Base-by-base conservation (phyloP, 2,329 filamentous ascomycete genomes). In the Paecilomyces dactylethromorphus region DNA sequence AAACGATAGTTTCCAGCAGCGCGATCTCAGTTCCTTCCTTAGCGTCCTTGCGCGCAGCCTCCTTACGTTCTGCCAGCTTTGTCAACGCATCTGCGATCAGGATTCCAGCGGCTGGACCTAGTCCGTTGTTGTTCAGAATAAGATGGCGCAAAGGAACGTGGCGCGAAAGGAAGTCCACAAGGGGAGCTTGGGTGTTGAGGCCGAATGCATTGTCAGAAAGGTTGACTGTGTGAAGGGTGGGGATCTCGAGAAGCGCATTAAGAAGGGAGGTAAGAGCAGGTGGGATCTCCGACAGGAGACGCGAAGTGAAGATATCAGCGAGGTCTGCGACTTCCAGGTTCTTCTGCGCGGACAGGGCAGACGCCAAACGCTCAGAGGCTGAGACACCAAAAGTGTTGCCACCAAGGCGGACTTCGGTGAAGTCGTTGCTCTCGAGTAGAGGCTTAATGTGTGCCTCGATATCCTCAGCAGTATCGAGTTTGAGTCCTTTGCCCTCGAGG, bases 161-260 rank as follows among this genome's bases (percentile, higher is more conserved):
- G 59, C 87, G 84, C 58, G 90, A 87, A 62, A 99, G 86, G 79
- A 99, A 99, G 60, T 90, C 90, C 66, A 96, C 90, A 54, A 99
- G 85, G 10, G 93, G 94, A 35, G 91, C 92, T 74, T 95, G 90
- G 15, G 91, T 96, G 78, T 96, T 97, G 62, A 97, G 86, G 58
- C 94, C 94, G 70, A 99, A 99, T 53, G 94, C 94, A 76, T 99
- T 99, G 78, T 99, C 94, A 77, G 93, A 96, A 49, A 99, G 84
- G 76, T 97, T 95, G 77, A 99, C 84, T 31, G 92, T 97, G 74
- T 90, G 89, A 52, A 99, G 87, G 59, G 90, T 87, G 1, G 90
- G 88, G 57, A 96, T 88, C 70, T 92, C 89, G 59, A 97, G 86
- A 50, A 97, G 87, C 3, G 93, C 88, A 49, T 87, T 92, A 57